phyloP scores from a whole-genome alignment of 2,329 filamentous ascomycete genomes.

The Aspergillus alliaceus region DNA sequence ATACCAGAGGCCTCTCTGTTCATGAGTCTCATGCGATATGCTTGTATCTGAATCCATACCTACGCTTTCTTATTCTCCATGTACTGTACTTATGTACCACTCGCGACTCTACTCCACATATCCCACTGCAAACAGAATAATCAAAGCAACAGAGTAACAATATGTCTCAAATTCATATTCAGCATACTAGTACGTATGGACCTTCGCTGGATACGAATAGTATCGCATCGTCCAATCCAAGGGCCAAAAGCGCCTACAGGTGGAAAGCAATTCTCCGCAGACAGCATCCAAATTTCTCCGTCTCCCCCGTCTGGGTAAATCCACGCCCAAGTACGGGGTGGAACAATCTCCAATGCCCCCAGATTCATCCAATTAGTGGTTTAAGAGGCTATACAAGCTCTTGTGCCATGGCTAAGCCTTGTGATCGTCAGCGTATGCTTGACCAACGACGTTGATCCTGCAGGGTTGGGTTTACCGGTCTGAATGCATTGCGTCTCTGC shows the following conservation, averaged over 20 bases:
- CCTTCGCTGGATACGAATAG: no score
- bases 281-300: conserved; percentile 21
- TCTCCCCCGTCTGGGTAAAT: conserved; percentile 5
- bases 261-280: conserved; percentile 22
- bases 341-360: background rate
- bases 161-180: no score
- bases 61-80: background rate
- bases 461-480: background rate
- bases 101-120: background rate
- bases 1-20: background rate
- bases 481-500: conserved; percentile 6
- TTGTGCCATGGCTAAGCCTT: conserved; percentile 1
- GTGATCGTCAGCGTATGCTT: background rate
- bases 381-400: background rate
- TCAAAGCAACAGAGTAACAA: background rate
- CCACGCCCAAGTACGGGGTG: background rate
- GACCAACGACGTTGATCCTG: background rate
- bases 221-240: no score
- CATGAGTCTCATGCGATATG: background rate
- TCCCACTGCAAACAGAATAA: background rate
- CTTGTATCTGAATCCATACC: background rate
- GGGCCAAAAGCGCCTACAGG: no score
- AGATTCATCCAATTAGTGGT: background rate
- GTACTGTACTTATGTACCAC: background rate
- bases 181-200: no score